Evolutionary conservation across 2,329 filamentous ascomycete genomes (phyloP).

Genomic region (Fusarium nodosum): DNA sequence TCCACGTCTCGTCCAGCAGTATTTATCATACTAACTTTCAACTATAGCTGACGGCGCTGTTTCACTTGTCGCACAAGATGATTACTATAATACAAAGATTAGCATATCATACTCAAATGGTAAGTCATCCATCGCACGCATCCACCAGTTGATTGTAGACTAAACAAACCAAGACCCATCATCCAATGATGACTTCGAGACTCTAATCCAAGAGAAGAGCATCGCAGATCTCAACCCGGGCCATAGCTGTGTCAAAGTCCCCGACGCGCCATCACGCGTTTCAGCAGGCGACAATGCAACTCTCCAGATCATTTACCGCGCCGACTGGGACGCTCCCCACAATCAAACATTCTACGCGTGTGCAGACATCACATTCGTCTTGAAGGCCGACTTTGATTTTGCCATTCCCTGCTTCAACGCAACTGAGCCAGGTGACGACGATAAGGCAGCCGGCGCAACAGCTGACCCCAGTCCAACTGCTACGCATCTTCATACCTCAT

Average conservation of each 20-base stretch:
- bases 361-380: constrained; percentile 62
- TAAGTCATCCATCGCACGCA: constrained; percentile 39
- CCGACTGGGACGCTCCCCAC: constrained; percentile 59
- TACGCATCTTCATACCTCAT: constrained; percentile 15
- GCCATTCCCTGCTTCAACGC: constrained; percentile 61
- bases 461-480: constrained; percentile 28
- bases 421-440: constrained; percentile 52
- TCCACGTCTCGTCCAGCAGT: no score
- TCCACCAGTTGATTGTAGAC: background rate
- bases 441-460: constrained; percentile 36
- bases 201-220: constrained; percentile 54
- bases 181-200: constrained; percentile 58
- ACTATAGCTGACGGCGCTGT: constrained; percentile 65
- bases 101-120: constrained; percentile 66
- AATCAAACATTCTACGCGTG: constrained; percentile 65
- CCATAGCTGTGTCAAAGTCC: constrained; percentile 61
- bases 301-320: constrained; percentile 63
- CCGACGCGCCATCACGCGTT: constrained; percentile 53
- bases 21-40: background rate
- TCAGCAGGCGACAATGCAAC: constrained; percentile 62
- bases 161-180: constrained; percentile 53
- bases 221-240: constrained; percentile 59
- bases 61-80: constrained; percentile 68
- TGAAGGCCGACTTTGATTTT: constrained; percentile 52
- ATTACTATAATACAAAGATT: constrained; percentile 67